phyloP scores from a whole-genome alignment of 805 yeast species.

The Barnettozyma wickerhamii region DNA sequence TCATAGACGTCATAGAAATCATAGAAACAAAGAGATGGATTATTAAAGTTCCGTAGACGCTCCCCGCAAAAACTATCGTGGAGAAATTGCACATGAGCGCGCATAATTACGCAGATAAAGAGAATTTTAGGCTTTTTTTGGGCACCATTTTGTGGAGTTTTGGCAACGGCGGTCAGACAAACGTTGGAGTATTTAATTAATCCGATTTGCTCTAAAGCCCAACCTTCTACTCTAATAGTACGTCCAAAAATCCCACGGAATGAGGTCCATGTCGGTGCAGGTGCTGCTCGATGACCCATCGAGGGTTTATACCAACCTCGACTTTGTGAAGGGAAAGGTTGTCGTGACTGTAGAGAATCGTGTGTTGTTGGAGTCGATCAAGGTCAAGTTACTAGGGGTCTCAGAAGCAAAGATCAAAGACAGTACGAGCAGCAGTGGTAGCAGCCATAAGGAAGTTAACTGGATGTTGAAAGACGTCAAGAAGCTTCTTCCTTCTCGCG shows the following conservation, averaged over 20 bases:
- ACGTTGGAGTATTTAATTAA: background rate
- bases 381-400: background rate
- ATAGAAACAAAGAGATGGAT: background rate
- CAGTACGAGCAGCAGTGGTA: background rate
- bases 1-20: no score
- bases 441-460: background rate
- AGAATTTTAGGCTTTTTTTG: background rate
- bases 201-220: background rate
- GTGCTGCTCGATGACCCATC: background rate
- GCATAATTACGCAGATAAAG: background rate
- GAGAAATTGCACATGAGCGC: background rate
- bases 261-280: background rate
- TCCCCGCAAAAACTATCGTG: background rate
- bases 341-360: background rate
- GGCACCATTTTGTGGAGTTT: background rate
- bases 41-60: background rate
- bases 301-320: background rate
- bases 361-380: background rate
- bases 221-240: background rate
- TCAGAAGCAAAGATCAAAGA: background rate
- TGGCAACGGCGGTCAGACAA: background rate
- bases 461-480: background rate
- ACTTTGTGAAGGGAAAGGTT: background rate
- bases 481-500: background rate
- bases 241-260: background rate